These are phyloP conservation scores for Tolypocladium endophyticum DNA, from an alignment of 2,329 filamentous ascomycete species.

Conservation along the genomic window DNA sequence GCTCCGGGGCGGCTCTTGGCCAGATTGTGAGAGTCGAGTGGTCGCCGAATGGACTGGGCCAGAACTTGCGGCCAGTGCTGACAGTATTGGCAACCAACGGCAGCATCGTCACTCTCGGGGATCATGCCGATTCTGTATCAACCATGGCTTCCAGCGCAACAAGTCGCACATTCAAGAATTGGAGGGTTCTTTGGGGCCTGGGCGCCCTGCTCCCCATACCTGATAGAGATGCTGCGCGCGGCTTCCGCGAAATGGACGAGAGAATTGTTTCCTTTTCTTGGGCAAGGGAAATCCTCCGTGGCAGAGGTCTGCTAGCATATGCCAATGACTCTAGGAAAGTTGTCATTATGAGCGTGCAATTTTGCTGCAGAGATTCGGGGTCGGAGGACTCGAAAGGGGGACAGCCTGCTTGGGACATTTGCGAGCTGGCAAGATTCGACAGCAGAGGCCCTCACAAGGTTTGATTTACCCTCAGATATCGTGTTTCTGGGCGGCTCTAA, in stretches of 20 bases:
- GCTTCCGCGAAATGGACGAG: conserved; percentile 28
- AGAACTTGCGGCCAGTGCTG: conserved; percentile 41
- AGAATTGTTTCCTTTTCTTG: conserved; percentile 42
- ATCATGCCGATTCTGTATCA: conserved; percentile 23
- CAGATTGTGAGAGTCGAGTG: conserved; percentile 44
- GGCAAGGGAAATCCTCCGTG: conserved; percentile 31
- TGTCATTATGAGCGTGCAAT: conserved; percentile 38
- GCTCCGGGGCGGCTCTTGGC: conserved; percentile 38
- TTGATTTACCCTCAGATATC: background rate
- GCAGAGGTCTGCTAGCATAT: conserved; percentile 38
- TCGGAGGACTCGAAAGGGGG: conserved; percentile 7
- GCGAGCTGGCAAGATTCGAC: conserved; percentile 38
- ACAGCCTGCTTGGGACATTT: conserved; percentile 35
- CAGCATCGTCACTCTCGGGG: conserved; percentile 39
- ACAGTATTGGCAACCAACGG: conserved; percentile 40
- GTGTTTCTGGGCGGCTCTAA: background rate
- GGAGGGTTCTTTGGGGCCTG: conserved; percentile 46
- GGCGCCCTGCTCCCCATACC: conserved; percentile 41
- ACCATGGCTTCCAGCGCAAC: conserved; percentile 18
- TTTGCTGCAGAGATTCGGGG: conserved; percentile 11
- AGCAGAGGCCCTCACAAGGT: conserved; percentile 33
- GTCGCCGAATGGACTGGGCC: conserved; percentile 49
- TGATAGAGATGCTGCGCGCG: conserved; percentile 19
- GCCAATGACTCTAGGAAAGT: conserved; percentile 38
- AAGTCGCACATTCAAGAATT: conserved; percentile 32